Base-by-base conservation (phyloP, 306 rosid species). In the Prunus mira region DNA sequence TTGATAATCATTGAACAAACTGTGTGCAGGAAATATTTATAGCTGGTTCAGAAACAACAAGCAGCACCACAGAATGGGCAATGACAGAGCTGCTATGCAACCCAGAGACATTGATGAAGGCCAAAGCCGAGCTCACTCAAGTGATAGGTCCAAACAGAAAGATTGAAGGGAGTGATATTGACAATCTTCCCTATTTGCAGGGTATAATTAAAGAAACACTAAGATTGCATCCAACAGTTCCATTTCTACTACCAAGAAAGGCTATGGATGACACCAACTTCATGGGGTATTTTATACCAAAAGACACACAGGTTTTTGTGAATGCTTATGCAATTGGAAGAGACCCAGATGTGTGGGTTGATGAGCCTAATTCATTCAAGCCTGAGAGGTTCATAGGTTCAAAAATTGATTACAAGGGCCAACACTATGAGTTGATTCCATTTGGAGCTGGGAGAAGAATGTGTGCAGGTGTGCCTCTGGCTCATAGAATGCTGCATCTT, bases 381-480 rank as follows among this genome's bases (percentile, higher is more conserved):
- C 90, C 95, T 0, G 84, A 86, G 69, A 81, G 95, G 65, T 84
- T 82, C 61, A 19, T 13, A 1, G 85, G 76, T 32, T 12, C 72
- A 5, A 65, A 70, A 6, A 55, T 50, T 25, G 87, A 86, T 30
- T 85, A 82, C n/a, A 84, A 66, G 58, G 91, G 93, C 0, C 88
- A 83, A 17, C 69, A 89, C 60, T 89, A 60, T 24, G 88, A 84
- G 87, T 20, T 89, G 2, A 81, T 89, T 12, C 91, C 93, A 0
- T 87, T 89, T 17, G 93, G 93, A 0, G 88, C 88, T n/a, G 93
- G 91, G 12, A 25, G 91, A 5, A 68, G 94, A 78, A 85, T 89
- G 85, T 89, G 91, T 51, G 90, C 82, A 0, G 94, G 91, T 0
- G 76, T 87, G 38, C 85, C 91, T 0, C 69, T 86, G 52, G 91